Base-by-base conservation (phyloP, 768 basidiomycete genomes). In the Xerocomellus dryophilus region DNA sequence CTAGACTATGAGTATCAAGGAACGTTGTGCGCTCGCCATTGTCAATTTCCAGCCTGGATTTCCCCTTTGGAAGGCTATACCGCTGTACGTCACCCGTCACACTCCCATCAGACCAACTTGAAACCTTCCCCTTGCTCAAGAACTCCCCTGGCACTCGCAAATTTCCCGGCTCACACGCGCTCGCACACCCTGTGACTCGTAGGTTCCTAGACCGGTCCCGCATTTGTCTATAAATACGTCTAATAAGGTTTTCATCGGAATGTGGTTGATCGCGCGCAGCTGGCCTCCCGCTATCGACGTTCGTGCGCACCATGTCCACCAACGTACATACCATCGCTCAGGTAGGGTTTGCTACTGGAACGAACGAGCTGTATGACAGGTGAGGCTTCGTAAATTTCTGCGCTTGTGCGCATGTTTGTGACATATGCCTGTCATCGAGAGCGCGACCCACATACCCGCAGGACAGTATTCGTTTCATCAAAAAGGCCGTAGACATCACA, bases 371-470 rank as follows among this genome's bases (percentile, higher is more conserved):
- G 4, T 93, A 93, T 62, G 86, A 93, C 23, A 58, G 40, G 57
- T 32, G 17, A 23, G 17, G 4, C 23, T 35, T 25, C 5, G 4
- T 15, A 9, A 7, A 4, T 23, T 6, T 5, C 25, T 20, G 7
- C 25, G 11, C 5, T 9, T 25, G 23, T 25, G 23, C 5, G 23
- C 3, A 1, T 11, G 4, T 21, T 31, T 15, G 8, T 9, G 4
- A 51, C 23, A 20, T 5, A 12, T 14, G n/a, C 14, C 8, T 5
- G 35, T 2, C 50, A 25, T 25, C 7, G 25, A 92, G 91, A 36
- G 86, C 79, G 1, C 83, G 95, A 3, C 95, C 95, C 1, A 85
- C 90, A 0, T 97, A 96, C 69, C 92, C 88, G 42, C 60, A 78
- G 1, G 69, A 72, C 40, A 83, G 85, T 1, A 67, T 95, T 11